Evolutionary conservation across 768 basidiomycete genomes (phyloP).

Genomic region (Guyanaporus albipodus): DNA sequence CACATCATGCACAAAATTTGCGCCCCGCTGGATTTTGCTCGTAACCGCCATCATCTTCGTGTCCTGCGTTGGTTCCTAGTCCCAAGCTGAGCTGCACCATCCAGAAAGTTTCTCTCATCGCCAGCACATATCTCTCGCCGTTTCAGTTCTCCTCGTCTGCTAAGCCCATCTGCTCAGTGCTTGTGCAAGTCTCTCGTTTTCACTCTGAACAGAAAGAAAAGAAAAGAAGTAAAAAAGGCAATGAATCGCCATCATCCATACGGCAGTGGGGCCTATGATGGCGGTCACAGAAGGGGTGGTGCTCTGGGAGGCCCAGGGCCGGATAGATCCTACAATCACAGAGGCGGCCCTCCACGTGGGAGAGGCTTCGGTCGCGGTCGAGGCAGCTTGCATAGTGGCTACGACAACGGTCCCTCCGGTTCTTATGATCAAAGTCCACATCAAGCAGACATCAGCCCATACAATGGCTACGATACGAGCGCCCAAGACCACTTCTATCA

Average conservation of each 20-base stretch:
- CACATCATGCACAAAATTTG: conserved; percentile 35
- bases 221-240: conserved; percentile 18
- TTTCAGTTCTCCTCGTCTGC: conserved; percentile 18
- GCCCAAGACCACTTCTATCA: conserved; percentile 66
- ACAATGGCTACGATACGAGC: conserved; percentile 63
- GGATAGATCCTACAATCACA: conserved; percentile 65
- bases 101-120: conserved; percentile 20
- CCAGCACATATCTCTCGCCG: conserved; percentile 15
- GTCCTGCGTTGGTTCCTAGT: conserved; percentile 22
- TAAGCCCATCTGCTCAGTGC: conserved; percentile 28
- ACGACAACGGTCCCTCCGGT: conserved; percentile 50
- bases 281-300: conserved; percentile 58
- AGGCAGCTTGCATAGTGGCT: conserved; percentile 50
- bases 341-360: conserved; percentile 51
- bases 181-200: conserved; percentile 20
- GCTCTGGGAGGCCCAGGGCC: conserved; percentile 63
- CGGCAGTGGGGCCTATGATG: conserved; percentile 58
- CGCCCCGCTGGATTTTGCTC: conserved; percentile 17
- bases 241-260: conserved; percentile 95
- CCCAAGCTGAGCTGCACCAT: conserved; percentile 23
- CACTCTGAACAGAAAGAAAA: conserved; percentile 30
- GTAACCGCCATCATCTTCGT: conserved; percentile 37
- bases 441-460: conserved; percentile 59
- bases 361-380: conserved; percentile 53
- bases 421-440: conserved; percentile 65